Evolutionary conservation across 1,284 basidiomycete genomes (phyloP).

Genomic region (Pseudozyma sp.): DNA sequence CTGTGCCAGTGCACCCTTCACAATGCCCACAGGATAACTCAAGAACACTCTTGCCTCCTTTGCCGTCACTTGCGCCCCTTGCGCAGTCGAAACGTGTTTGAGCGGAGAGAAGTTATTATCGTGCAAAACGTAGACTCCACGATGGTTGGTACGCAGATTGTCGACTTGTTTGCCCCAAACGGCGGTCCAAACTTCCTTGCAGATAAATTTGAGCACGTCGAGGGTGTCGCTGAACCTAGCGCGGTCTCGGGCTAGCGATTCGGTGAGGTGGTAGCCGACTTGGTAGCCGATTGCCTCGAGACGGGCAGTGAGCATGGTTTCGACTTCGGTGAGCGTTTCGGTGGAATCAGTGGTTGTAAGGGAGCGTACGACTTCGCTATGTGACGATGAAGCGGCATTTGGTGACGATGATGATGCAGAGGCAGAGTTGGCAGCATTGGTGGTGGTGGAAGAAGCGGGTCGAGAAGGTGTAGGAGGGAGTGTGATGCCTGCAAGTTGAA

Average conservation of each 20-base stretch:
- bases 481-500: slow-evolving; percentile 33
- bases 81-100: slow-evolving; percentile 80
- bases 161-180: slow-evolving; percentile 95
- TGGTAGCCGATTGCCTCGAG: slow-evolving; percentile 86
- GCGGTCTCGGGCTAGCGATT: slow-evolving; percentile 81
- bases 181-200: slow-evolving; percentile 91
- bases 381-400: background rate
- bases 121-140: slow-evolving; percentile 92
- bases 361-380: slow-evolving; percentile 41
- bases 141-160: slow-evolving; percentile 91
- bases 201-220: slow-evolving; percentile 92
- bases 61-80: slow-evolving; percentile 79
- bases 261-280: slow-evolving; percentile 85
- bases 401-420: background rate
- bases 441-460: slow-evolving; percentile 1
- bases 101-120: slow-evolving; percentile 90
- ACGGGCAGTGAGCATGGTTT: slow-evolving; percentile 77
- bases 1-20: slow-evolving; percentile 55
- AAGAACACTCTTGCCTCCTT: slow-evolving; percentile 48
- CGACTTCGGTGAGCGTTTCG: slow-evolving; percentile 71
- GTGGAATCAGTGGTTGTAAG: slow-evolving; percentile 38
- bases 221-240: slow-evolving; percentile 83
- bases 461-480: slow-evolving; percentile 12
- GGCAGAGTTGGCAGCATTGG: background rate
- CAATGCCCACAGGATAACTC: slow-evolving; percentile 53